Conservation (phyloP, 1,284 basidiomycete species). For the Cutaneotrichosporon sp. region DNA sequence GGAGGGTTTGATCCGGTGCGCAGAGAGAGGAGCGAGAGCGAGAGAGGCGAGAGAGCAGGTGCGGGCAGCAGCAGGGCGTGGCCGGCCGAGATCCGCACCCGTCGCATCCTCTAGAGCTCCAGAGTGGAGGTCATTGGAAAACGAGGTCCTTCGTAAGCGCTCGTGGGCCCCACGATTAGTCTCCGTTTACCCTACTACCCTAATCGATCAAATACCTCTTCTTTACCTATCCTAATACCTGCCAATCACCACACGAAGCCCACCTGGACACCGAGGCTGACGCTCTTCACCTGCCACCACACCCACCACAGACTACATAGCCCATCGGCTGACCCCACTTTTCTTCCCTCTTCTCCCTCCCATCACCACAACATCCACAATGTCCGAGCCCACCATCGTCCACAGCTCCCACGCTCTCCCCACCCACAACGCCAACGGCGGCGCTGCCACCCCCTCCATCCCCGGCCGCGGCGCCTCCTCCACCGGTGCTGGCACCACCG, state of each 20-base stretch:
- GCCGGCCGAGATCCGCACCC: not conserved
- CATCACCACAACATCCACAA: slow-evolving; percentile 1
- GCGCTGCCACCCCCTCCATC: slow-evolving; percentile 19
- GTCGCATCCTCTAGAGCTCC: no score
- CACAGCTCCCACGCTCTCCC: slow-evolving; percentile 11
- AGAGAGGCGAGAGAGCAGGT: no score
- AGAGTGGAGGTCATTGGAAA: not conserved
- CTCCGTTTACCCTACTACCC: no score
- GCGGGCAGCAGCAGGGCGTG: no score
- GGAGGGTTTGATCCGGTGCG: no score
- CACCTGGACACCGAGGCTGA: not conserved
- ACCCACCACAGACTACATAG: not conserved
- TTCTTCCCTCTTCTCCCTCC: not conserved
- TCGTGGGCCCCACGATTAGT: not conserved
- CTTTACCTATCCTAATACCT: not conserved
- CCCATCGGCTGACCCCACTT: not conserved
- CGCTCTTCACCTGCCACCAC: not conserved
- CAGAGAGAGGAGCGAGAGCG: no score
- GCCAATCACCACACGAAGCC: not conserved
- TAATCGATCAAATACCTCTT: not conserved
- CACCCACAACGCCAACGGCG: slow-evolving; percentile 9
- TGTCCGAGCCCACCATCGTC: slow-evolving; percentile 28
- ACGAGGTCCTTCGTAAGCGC: not conserved
- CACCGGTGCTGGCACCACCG: slow-evolving; percentile 57
- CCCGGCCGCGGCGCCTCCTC: slow-evolving; percentile 18